These are phyloP conservation scores for Chlorella variabilis DNA, from an alignment of 163 green algal genomes.

Conservation along the genomic window DNA sequence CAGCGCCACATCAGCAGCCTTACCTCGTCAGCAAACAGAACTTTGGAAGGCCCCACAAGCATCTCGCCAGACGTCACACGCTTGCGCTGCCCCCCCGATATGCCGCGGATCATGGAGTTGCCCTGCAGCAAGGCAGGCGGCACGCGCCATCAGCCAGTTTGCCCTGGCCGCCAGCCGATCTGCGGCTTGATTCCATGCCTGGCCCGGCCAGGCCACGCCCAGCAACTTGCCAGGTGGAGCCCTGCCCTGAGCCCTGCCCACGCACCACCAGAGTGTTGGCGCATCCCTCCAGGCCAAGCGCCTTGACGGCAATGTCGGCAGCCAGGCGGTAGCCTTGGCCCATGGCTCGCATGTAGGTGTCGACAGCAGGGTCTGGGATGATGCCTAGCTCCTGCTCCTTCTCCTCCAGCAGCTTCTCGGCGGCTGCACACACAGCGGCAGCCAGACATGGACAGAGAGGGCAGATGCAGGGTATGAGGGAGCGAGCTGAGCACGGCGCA, in stretches of 20 bases:
- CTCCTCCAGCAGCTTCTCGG: constrained; percentile 56
- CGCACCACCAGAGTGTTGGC: constrained; percentile 67
- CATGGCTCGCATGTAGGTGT: constrained; percentile 61
- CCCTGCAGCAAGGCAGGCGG: constrained; percentile 13
- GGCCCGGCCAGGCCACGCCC: background rate
- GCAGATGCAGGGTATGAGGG: too few relatives aligned
- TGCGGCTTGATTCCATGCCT: background rate
- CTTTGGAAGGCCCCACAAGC: background rate
- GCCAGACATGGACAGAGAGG: too few relatives aligned
- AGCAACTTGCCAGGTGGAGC: too few relatives aligned
- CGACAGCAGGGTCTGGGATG: constrained; percentile 56
- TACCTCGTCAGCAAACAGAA: constrained; percentile 10
- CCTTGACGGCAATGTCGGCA: constrained; percentile 51
- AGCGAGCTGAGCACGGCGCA: background rate
- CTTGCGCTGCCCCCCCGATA: constrained; percentile 74
- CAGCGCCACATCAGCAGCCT: background rate
- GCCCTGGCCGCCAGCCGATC: too few relatives aligned
- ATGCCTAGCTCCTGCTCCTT: constrained; percentile 61
- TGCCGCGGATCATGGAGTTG: constrained; percentile 72
- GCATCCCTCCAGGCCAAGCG: constrained; percentile 73
- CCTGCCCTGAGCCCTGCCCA: background rate
- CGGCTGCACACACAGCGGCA: constrained; percentile 47
- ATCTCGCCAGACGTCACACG: constrained; percentile 73
- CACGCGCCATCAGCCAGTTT: too few relatives aligned
- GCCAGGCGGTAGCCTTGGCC: constrained; percentile 49